These are phyloP conservation scores for Phytopythium helicoides DNA, from an alignment of 352 stramenopile species.

Conservation along the genomic window DNA sequence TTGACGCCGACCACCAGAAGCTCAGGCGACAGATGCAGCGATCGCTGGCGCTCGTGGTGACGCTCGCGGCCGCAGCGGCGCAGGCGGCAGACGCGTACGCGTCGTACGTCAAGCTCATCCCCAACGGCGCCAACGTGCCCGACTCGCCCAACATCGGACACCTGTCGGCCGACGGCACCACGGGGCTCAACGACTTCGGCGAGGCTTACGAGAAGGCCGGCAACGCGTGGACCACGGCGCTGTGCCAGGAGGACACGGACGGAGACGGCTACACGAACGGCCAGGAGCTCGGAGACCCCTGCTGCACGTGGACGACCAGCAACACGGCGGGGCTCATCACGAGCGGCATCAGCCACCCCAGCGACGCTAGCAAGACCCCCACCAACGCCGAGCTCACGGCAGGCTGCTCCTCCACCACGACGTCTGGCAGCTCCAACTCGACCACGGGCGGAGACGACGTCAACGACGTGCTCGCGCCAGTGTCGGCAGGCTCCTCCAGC, in stretches of 20 bases:
- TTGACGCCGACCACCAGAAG: too few species aligned
- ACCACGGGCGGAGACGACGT: conserved; percentile 21
- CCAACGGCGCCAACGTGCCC: conserved; percentile 55
- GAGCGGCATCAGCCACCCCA: conserved; percentile 58
- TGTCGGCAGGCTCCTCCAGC: conserved; percentile 13
- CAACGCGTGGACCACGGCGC: conserved; percentile 36
- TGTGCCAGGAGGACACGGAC: conserved; percentile 75
- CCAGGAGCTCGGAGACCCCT: conserved; percentile 81
- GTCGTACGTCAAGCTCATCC: conserved; percentile 47
- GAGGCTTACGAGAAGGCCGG: conserved; percentile 49
- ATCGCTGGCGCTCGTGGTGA: conserved; percentile 7
- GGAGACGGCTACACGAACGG: conserved; percentile 84
- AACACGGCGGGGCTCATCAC: conserved; percentile 46
- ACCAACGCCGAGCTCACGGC: conserved; percentile 42
- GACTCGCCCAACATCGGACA: conserved; percentile 53
- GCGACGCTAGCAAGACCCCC: conserved; percentile 50
- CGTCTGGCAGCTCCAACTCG: conserved; percentile 20
- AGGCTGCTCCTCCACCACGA: conserved; percentile 33
- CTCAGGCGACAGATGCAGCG: background rate
- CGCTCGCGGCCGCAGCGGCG: conserved; percentile 8
- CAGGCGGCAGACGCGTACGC: conserved; percentile 21
- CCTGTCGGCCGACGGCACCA: conserved; percentile 33
- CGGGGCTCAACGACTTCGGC: conserved; percentile 64
- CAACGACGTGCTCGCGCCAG: conserved; percentile 32
- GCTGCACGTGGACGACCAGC: conserved; percentile 67